phyloP scores from a whole-genome alignment of 352 stramenopile species.

The Phytophthora foliorum region DNA sequence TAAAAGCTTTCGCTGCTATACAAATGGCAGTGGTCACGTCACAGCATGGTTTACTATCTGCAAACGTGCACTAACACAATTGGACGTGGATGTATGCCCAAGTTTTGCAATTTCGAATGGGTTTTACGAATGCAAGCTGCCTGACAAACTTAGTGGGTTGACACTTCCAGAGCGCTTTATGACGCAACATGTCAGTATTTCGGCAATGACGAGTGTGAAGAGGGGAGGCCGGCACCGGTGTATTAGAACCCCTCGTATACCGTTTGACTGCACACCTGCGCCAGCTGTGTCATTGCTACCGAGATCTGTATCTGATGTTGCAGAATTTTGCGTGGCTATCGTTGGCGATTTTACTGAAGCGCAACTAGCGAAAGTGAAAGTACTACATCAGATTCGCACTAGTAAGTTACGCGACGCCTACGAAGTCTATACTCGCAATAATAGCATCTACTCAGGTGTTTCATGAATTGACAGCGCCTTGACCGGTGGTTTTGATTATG shows the following conservation, averaged over 20 bases:
- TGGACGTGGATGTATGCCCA: not conserved
- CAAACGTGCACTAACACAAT: constrained; percentile 1
- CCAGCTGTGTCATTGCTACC: not conserved
- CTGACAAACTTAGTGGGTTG: no score
- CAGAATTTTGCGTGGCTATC: not conserved
- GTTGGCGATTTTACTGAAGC: constrained; percentile 11
- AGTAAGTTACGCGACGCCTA: not conserved
- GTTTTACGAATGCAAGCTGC: constrained; percentile 4
- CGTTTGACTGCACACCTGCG: constrained; percentile 9
- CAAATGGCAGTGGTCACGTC: not conserved
- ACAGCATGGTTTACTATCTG: constrained; percentile 8
- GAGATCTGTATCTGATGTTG: not conserved
- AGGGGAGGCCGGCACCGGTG: not conserved
- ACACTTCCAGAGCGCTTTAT: constrained; percentile 3
- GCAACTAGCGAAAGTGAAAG: not conserved
- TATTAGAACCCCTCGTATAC: not conserved
- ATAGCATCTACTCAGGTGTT: no score
- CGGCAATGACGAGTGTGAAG: not conserved
- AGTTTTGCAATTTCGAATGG: constrained; percentile 14
- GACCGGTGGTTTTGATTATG: no score
- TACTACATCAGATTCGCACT: not conserved
- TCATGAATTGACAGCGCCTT: no score
- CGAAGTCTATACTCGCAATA: not conserved
- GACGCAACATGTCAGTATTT: constrained; percentile 6
- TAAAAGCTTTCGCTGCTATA: constrained; percentile 20